Percentiles rank a stretch among this genome's conserved stretches.
Conservation (phyloP, 2,329 filamentous ascomycete genomes). For the Sporothrix sp. region DNA sequence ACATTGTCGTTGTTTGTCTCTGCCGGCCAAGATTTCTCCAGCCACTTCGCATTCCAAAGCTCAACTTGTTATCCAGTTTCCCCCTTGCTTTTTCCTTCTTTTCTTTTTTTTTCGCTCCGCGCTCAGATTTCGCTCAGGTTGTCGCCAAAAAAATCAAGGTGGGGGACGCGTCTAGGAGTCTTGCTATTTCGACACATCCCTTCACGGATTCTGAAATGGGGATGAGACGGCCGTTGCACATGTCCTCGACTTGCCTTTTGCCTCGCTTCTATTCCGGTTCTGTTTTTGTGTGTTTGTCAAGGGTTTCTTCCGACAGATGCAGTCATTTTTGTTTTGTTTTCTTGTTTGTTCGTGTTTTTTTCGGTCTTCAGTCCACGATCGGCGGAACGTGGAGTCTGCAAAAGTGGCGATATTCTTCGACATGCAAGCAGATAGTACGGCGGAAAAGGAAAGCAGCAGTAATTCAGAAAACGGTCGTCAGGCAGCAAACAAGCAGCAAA, state of each 20-base stretch:
- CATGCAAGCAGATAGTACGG: conserved; percentile 17
- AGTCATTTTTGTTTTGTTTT: conserved; percentile 8
- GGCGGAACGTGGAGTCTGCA: conserved; percentile 6
- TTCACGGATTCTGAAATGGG: conserved; percentile 1
- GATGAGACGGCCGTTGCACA: neutral
- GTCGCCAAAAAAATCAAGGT: conserved; percentile 6
- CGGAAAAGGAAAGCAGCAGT: conserved; percentile 16
- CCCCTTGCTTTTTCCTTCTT: conserved; percentile 5
- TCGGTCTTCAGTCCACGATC: conserved; percentile 7
- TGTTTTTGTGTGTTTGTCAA: neutral
- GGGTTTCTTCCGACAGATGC: conserved; percentile 2
- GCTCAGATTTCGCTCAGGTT: conserved; percentile 1
- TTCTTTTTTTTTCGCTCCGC: conserved; percentile 4
- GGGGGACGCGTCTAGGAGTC: conserved; percentile 11
- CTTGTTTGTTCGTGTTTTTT: neutral
- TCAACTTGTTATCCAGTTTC: neutral
- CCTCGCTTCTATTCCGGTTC: neutral
- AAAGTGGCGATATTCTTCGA: conserved; percentile 12
- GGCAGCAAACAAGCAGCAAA: neutral
- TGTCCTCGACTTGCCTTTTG: neutral
- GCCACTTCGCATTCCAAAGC: neutral
- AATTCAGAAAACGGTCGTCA: conserved; percentile 8
- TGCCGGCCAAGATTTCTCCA: no score
- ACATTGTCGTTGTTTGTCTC: no score
- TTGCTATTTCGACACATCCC: neutral